Percentiles rank a stretch among this genome's conserved stretches.
Evolutionary conservation across 2,329 filamentous ascomycete genomes (phyloP).

Genomic region (Colletotrichum tropicale): DNA sequence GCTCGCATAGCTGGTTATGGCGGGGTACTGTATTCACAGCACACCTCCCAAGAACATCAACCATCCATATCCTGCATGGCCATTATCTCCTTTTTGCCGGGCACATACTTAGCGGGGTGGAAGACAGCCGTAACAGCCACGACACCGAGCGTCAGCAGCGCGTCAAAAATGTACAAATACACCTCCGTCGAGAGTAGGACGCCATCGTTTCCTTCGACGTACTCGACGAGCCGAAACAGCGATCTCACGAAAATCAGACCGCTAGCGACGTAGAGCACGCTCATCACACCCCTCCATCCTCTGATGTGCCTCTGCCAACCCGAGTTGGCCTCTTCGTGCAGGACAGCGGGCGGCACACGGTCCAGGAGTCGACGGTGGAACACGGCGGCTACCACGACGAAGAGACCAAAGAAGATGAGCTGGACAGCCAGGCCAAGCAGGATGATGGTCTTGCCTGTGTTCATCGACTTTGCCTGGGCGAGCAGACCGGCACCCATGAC

Average conservation of each 20-base stretch:
- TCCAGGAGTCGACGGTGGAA: slow-evolving; percentile 37
- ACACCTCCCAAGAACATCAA: not conserved
- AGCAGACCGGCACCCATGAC: not conserved
- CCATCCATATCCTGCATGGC: not conserved
- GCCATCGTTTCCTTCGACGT: slow-evolving; percentile 36
- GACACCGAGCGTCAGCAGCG: slow-evolving; percentile 32
- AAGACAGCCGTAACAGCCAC: slow-evolving; percentile 3
- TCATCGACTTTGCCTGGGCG: not conserved
- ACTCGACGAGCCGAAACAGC: slow-evolving; percentile 46
- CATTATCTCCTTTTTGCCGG: not conserved
- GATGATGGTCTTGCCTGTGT: slow-evolving; percentile 45
- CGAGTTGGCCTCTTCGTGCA: not conserved
- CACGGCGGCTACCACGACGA: slow-evolving; percentile 44
- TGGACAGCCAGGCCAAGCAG: slow-evolving; percentile 56
- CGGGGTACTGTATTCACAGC: not conserved
- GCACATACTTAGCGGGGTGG: not conserved
- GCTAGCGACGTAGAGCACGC: slow-evolving; percentile 45
- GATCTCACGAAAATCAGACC: slow-evolving; percentile 50
- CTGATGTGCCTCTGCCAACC: slow-evolving; percentile 20
- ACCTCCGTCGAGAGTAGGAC: slow-evolving; percentile 36
- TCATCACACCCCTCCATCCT: slow-evolving; percentile 25
- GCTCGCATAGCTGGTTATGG: not conserved
- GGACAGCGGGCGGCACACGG: not conserved
- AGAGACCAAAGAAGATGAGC: slow-evolving; percentile 53
- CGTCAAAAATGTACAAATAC: slow-evolving; percentile 41